Evolutionary conservation across 169 alveolate genomes (phyloP), one percentile per base, ranked within the genome.

Genomic region (Plasmodium reichenowi): DNA sequence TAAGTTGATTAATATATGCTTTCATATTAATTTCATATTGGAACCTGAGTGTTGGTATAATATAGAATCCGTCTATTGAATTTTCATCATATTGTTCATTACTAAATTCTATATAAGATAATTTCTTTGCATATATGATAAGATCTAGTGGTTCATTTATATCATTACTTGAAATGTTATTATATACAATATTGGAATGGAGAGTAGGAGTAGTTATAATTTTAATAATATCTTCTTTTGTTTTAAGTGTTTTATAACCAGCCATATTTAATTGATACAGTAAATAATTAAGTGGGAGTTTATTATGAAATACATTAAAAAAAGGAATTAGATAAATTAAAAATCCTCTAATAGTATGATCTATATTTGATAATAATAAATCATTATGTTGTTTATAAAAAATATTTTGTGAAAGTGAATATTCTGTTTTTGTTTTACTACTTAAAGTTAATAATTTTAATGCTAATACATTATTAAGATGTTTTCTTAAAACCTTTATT

Each of bases 231-330:
- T 80, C 83, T 67, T 80, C 80, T 67, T 67, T 66, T 29, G 90
- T 52, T 68, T 80, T 80, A 17, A 45, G 29, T 26, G 78, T 32
- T 29, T 29, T 80, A 52, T 68, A 22, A 0, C 90, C 90, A 3
- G 20, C 9, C 17, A 32, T 80, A 26, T 24, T 50, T 67, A 80
- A 67, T 26, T 66, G 64, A 26, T 67, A 17, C 3, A 80, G 58
- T 43, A 80, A 67, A 67, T 66, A 80, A 60, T n/a, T 68, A 58
- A 80, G 56, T n/a, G 90, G 90, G 13, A 80, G 48, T 80, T 80
- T 80, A 67, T 80, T 80, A 67, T 80, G 73, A 52, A 50, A 80
- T 2, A 67, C 72, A 29, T 43, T 48, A 70, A 80, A 80, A 56
- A 80, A 80, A 10, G 80, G 90, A 43, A 80, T 48, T 24, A 80